Base-by-base conservation (phyloP, 2,329 filamentous ascomycete species). In the Nigrograna mackinnonii region DNA sequence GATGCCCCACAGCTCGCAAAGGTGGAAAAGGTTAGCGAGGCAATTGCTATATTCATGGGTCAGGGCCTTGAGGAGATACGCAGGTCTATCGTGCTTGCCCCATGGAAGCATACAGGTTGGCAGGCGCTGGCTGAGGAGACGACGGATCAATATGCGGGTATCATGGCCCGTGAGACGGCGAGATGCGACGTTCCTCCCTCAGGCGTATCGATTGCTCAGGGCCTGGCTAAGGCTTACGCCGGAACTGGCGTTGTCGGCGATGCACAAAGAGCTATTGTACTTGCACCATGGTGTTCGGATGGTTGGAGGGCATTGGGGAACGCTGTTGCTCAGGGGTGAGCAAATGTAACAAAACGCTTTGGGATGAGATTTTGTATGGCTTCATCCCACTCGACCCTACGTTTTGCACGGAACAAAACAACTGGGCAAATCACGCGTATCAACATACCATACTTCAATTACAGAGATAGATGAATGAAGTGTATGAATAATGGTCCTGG, bases 161-260 rank as follows among this genome's bases (percentile, higher is more conserved):
- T 88, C 52, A 91, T 96, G 83, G 89, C 91, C 2, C 75, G 95
- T 47, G 79, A 84, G 59, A 89, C 91, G n/a, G 91, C 91, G 1
- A 62, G 80, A 26, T 84, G 85, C 54, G 84, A 81, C 6, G 83
- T 91, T 2, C 87, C 91, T 24, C 91, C 91, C 0, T 70, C 78
- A 37, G 89, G 90, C 0, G 71, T 76, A 2, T 71, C 95, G 11
- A 80, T 79, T 14, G 84, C 89, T 2, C 74, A 77, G 18, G 87
- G 89, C 46, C 68, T 97, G 41, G 83, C 88, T 2, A 74, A 75
- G 50, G 86, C 89, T 4, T 91, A 88, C 73, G 82, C 86, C 2
- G 85, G 87, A 1, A 91, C 87, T 0, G 85, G 87, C 1, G 81
- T 75, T 44, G 77, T 83, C 3, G 80, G 79, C 3, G 87, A 95